A percentile compares a stretch with the other conserved stretches of the same genome.
These are phyloP conservation scores for Cystobasidium slooffiae DNA, from an alignment of 1,284 basidiomycete genomes.

Conservation along the genomic window DNA sequence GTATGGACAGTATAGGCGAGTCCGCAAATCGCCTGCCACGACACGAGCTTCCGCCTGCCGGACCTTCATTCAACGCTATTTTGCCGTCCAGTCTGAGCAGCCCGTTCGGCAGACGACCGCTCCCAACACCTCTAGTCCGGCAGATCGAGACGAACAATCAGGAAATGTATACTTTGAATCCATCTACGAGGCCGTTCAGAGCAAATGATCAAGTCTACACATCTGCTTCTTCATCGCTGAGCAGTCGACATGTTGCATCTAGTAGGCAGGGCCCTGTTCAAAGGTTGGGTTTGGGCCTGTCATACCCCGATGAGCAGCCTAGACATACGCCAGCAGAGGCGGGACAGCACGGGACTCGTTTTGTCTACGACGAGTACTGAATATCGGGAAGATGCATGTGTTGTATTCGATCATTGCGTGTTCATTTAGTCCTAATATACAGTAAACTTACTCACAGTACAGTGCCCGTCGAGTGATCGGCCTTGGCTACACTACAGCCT, in stretches of 20 bases:
- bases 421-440: no score
- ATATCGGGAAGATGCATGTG: not conserved
- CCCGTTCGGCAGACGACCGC: not conserved
- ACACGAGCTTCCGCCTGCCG: constrained; percentile 10
- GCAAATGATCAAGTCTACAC: not conserved
- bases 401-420: not conserved
- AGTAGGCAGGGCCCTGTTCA: not conserved
- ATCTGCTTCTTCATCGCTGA: not conserved
- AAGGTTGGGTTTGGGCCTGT: constrained; percentile 5
- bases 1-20: not conserved
- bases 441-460: no score
- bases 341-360: not conserved
- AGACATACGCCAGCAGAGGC: no score
- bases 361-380: constrained; percentile 29
- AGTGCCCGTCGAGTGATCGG: no score
- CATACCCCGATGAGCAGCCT: not conserved
- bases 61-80: not conserved
- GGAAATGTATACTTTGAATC: no score
- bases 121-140: not conserved
- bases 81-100: not conserved
- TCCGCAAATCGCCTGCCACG: not conserved
- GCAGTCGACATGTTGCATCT: not conserved
- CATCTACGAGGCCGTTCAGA: no score
- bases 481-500: no score
- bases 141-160: not conserved